Conservation (phyloP, 768 basidiomycete genomes). For the Agrocybe pediades region DNA sequence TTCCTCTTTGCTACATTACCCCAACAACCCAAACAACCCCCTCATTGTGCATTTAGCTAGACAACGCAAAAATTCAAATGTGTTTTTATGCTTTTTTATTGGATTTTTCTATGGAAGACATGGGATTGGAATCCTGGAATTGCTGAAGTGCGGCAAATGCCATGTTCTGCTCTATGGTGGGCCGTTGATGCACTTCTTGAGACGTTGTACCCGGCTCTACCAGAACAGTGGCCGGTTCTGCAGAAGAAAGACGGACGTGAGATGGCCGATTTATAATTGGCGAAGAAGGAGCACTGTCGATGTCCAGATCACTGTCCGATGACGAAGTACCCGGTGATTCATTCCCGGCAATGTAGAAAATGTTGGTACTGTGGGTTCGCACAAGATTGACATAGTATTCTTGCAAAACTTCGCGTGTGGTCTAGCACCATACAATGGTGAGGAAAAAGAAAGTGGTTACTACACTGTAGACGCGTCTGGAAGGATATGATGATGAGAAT, state of each 20-base stretch:
- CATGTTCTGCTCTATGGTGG: conserved; percentile 84
- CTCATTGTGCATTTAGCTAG: conserved; percentile 19
- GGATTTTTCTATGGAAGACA: conserved; percentile 5
- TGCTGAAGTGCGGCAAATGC: conserved; percentile 73
- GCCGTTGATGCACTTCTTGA: conserved; percentile 50
- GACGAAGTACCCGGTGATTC: conserved; percentile 41
- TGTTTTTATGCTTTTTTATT: conserved; percentile 7
- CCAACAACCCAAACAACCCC: conserved; percentile 13
- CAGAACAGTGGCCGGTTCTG: conserved; percentile 44
- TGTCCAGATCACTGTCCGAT: conserved; percentile 57
- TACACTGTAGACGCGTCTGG: conserved; percentile 15
- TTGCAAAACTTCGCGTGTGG: conserved; percentile 87
- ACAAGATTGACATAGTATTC: conserved; percentile 95
- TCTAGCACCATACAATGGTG: conserved; percentile 49
- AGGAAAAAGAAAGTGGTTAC: conserved; percentile 28
- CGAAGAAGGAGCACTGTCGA: conserved; percentile 56
- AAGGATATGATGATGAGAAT: conserved; percentile 13
- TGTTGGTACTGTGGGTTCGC: conserved; percentile 72
- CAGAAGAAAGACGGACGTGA: conserved; percentile 25
- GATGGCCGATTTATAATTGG: conserved; percentile 36
- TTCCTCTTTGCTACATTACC: conserved; percentile 11
- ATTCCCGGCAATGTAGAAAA: conserved; percentile 52
- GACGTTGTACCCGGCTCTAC: conserved; percentile 37
- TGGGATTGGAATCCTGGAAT: conserved; percentile 33
- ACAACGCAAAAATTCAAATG: conserved; percentile 12